Evolutionary conservation across 352 stramenopile genomes (phyloP).

Genomic region (Phytophthora sp.): DNA sequence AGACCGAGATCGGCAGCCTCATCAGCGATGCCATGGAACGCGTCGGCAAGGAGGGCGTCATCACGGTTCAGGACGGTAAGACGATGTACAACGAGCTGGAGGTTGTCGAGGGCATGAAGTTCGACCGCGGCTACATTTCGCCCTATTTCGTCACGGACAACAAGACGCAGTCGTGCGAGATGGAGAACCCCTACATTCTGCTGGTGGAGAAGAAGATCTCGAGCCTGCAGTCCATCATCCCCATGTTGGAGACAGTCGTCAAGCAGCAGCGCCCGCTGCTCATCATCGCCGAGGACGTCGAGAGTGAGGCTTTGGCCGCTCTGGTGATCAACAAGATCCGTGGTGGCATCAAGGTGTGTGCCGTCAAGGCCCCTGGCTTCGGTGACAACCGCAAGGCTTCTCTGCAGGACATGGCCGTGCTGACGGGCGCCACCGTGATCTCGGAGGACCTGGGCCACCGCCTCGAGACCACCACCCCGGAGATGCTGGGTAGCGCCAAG

Average conservation of each 20-base stretch:
- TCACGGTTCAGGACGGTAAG: slow-evolving; percentile 99
- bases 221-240: slow-evolving; percentile 96
- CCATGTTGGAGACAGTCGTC: slow-evolving; percentile 97
- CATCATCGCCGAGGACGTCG: slow-evolving; percentile 99
- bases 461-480: slow-evolving; percentile 95
- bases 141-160: slow-evolving; percentile 99
- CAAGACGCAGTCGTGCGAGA: slow-evolving; percentile 98
- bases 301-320: slow-evolving; percentile 98
- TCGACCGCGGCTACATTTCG: slow-evolving; percentile 99
- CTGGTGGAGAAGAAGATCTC: slow-evolving; percentile 99
- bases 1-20: slow-evolving; percentile 97
- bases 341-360: slow-evolving; percentile 99
- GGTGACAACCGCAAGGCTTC: slow-evolving; percentile 99
- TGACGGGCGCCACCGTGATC: slow-evolving; percentile 98
- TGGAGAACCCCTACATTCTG: slow-evolving; percentile 99
- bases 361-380: slow-evolving; percentile 99
- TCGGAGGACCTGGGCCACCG: slow-evolving; percentile 99
- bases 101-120: slow-evolving; percentile 99
- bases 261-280: slow-evolving; percentile 97
- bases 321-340: slow-evolving; percentile 99
- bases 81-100: slow-evolving; percentile 99
- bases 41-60: slow-evolving; percentile 99
- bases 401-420: slow-evolving; percentile 99
- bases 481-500: slow-evolving; percentile 96
- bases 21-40: slow-evolving; percentile 99